phyloP scores from a whole-genome alignment of 352 stramenopile genomes.

The Phytophthora citrophthora region DNA sequence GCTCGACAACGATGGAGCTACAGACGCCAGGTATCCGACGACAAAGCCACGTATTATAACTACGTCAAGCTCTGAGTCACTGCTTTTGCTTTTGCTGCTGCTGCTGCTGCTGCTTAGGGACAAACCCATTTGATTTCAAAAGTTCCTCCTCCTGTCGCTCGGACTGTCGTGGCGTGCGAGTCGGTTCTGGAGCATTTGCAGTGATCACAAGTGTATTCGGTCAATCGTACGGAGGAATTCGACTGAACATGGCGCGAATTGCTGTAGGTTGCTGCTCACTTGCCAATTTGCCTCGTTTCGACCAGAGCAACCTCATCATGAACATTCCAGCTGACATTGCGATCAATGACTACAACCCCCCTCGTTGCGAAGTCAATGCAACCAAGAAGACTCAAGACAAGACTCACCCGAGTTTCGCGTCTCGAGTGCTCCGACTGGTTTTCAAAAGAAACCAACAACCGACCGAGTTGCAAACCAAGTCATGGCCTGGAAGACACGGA shows the following conservation, averaged over 20 bases:
- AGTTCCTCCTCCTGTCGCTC: not conserved
- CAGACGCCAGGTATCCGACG: not conserved
- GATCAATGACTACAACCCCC: not conserved
- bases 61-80: not conserved
- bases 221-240: not conserved
- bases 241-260: not conserved
- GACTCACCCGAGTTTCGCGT: constrained; percentile 10
- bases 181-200: not conserved
- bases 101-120: not conserved
- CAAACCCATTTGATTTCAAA: not conserved
- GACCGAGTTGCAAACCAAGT: constrained; percentile 13
- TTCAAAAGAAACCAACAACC: not conserved
- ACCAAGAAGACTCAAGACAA: not conserved
- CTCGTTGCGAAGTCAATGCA: not conserved
- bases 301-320: constrained; percentile 11
- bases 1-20: not conserved
- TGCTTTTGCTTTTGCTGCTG: too few species aligned
- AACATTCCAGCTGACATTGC: not conserved
- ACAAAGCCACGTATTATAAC: not conserved
- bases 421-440: constrained; percentile 19
- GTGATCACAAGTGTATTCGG: constrained; percentile 10
- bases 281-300: constrained; percentile 6
- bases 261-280: constrained; percentile 1
- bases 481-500: constrained; percentile 17
- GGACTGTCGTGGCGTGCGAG: constrained; percentile 2